Conservation (phyloP, 345 rosid species). For the Arabidopsis thaliana region DNA sequence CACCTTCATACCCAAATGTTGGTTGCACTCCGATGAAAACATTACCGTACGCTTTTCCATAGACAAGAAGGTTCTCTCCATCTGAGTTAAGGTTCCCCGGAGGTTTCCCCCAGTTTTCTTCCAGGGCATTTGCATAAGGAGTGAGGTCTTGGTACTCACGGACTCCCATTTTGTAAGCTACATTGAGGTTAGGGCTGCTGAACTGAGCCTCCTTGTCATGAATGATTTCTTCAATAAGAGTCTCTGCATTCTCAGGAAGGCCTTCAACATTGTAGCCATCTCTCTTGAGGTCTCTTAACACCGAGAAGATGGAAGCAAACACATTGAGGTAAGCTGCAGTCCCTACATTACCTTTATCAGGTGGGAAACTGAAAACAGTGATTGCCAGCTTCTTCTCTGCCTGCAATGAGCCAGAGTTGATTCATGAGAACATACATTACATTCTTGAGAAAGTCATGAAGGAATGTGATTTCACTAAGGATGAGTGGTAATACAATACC, state of each 20-base stretch:
- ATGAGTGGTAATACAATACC: conserved; percentile 49
- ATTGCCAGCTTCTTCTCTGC: conserved; percentile 87
- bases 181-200: conserved; percentile 90
- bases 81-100: conserved; percentile 96
- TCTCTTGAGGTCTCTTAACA: conserved; percentile 72
- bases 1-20: conserved; percentile 98
- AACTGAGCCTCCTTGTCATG: conserved; percentile 99
- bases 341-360: conserved; percentile 97
- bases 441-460: conserved; percentile 18
- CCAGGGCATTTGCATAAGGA: conserved; percentile 81
- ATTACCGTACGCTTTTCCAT: conserved; percentile 91
- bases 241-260: conserved; percentile 93
- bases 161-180: conserved; percentile 93
- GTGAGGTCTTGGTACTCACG: conserved; percentile 85
- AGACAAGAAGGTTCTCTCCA: conserved; percentile 91
- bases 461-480: neutral
- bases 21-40: conserved; percentile 98
- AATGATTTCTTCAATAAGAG: conserved; percentile 81
- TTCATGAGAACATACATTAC: conserved; percentile 34
- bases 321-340: conserved; percentile 96
- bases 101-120: conserved; percentile 99
- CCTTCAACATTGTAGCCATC: conserved; percentile 94
- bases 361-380: conserved; percentile 99
- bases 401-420: conserved; percentile 51
- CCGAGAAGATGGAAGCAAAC: conserved; percentile 92